A percentile compares a stretch with the other conserved stretches of the same genome.
Conservation (phyloP, 345 rosid species). For the Geranium rotundifolium region DNA sequence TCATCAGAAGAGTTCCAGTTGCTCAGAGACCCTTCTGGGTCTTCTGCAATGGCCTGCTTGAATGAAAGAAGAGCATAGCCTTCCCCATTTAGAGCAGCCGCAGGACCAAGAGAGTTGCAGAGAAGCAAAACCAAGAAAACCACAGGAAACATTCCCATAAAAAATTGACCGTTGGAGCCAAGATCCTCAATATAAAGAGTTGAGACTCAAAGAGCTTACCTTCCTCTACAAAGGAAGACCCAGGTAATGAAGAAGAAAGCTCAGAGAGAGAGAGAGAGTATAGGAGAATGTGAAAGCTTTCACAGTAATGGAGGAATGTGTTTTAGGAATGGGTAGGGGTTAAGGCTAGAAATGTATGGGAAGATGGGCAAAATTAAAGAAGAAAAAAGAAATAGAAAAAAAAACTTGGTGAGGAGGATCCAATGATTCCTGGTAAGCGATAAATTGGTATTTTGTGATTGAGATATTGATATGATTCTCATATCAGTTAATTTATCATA, state of each 20-base stretch:
- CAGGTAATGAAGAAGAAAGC: slow-evolving; percentile 16
- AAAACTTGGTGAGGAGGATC: slow-evolving; percentile 17
- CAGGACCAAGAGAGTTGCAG: slow-evolving; percentile 19
- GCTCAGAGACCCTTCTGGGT: too few species aligned
- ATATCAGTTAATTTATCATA: too few species aligned
- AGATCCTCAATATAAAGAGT: background rate
- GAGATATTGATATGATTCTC: too few species aligned
- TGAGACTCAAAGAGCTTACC: slow-evolving; percentile 17
- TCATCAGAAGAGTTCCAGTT: too few species aligned
- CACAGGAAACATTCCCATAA: slow-evolving; percentile 26
- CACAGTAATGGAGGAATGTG: slow-evolving; percentile 11
- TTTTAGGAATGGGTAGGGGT: slow-evolving; percentile 20
- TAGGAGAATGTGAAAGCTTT: slow-evolving; percentile 6
- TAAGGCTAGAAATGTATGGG: slow-evolving; percentile 6
- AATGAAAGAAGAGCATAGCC: slow-evolving; percentile 70
- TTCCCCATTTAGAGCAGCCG: slow-evolving; percentile 39
- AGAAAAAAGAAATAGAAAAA: background rate
- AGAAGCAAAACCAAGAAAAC: slow-evolving; percentile 22
- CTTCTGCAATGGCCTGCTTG: too few species aligned
- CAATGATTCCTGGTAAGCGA: background rate
- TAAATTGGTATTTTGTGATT: background rate
- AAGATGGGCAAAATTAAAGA: slow-evolving; percentile 9
- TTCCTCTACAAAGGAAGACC: slow-evolving; percentile 7
- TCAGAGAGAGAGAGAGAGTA: slow-evolving; percentile 7
- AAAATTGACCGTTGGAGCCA: slow-evolving; percentile 19